phyloP scores from a whole-genome alignment of 2,329 filamentous ascomycete genomes.

The Cercospora sp. region DNA sequence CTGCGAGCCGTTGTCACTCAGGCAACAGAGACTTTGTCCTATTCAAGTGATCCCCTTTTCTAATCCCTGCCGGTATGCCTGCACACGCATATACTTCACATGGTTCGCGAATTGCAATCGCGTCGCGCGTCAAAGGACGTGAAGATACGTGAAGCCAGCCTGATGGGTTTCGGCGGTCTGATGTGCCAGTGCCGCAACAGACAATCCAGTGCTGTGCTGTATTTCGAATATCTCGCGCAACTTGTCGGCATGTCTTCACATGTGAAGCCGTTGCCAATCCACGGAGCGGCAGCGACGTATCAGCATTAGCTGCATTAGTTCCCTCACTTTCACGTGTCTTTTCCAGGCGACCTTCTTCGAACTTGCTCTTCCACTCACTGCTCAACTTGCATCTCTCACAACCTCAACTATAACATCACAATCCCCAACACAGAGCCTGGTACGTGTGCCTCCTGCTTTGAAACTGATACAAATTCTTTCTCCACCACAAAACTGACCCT shows the following conservation, averaged over 20 bases:
- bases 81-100: slow-evolving; percentile 1
- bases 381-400: background rate
- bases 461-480: background rate
- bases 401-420: background rate
- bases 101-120: slow-evolving; percentile 7
- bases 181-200: background rate
- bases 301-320: background rate
- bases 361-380: background rate
- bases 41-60: background rate
- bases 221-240: background rate
- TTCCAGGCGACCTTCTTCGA: background rate
- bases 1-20: background rate
- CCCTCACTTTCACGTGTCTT: background rate
- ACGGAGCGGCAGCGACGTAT: background rate
- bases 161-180: background rate
- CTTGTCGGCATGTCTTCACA: background rate
- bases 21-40: background rate
- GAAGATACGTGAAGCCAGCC: background rate
- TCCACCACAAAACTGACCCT: background rate
- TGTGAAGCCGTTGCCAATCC: background rate
- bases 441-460: background rate
- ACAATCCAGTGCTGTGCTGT: background rate
- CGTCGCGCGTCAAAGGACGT: background rate
- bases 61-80: slow-evolving; percentile 1
- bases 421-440: background rate